Evolutionary conservation across 1,284 basidiomycete genomes (phyloP).

Genomic region (Papiliotrema fonsecae): DNA sequence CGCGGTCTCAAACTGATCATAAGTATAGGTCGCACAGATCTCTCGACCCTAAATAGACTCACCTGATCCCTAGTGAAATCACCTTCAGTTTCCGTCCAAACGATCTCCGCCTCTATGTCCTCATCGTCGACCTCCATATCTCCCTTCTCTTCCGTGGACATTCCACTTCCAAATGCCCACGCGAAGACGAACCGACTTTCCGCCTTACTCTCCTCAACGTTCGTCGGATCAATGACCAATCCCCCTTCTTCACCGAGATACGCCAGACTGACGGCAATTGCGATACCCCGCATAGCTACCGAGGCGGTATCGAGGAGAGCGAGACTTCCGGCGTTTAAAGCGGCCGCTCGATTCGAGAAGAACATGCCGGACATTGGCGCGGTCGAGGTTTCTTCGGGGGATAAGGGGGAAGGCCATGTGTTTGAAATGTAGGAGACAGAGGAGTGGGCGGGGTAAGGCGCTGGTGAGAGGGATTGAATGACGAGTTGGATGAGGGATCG

Average conservation of each 20-base stretch:
- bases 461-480: slow-evolving; percentile 54
- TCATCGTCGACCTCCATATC: slow-evolving; percentile 52
- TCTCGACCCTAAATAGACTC: slow-evolving; percentile 4
- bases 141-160: slow-evolving; percentile 44
- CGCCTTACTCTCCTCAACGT: slow-evolving; percentile 61
- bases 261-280: slow-evolving; percentile 49
- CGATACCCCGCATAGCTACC: slow-evolving; percentile 48
- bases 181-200: slow-evolving; percentile 54
- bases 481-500: slow-evolving; percentile 60
- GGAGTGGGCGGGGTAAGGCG: slow-evolving; percentile 28
- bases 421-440: slow-evolving; percentile 21
- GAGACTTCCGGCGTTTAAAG: slow-evolving; percentile 55
- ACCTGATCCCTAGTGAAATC: slow-evolving; percentile 32
- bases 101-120: slow-evolving; percentile 49
- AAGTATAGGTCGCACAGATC: too few species aligned
- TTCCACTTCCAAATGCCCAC: slow-evolving; percentile 46
- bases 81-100: slow-evolving; percentile 48
- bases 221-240: slow-evolving; percentile 64
- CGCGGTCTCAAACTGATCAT: slow-evolving; percentile 24
- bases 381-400: not conserved
- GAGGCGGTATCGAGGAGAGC: slow-evolving; percentile 49
- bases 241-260: slow-evolving; percentile 62
- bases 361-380: slow-evolving; percentile 13
- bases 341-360: slow-evolving; percentile 44
- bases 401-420: slow-evolving; percentile 5